Base-by-base conservation (phyloP, 306 rosid genomes). In the cucumber (Cucumis sativus) region DNA sequence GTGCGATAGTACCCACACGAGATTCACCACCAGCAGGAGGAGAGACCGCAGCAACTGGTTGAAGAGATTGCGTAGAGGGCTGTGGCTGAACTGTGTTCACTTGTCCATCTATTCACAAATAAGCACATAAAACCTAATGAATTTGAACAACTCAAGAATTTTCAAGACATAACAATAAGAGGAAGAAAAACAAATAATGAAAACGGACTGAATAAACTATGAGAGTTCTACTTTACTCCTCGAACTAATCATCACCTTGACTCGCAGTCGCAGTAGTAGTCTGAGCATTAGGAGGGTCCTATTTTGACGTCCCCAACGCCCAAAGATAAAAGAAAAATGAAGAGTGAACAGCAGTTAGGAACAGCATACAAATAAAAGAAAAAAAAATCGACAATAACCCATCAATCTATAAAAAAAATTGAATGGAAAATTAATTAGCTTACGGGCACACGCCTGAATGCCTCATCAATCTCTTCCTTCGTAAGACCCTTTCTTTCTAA, bases 381-480 rank as follows among this genome's bases (percentile, higher is more conserved):
- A 73, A 73, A 51, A 17, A 14, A 73, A 73, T 73, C 77, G 30
- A 52, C 62, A 12, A 52, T 16, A 52, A 52, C 30, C 47, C 62
- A 73, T 30, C 47, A 51, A 7, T 23, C 23, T 25, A 52, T 17
- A 52, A 28, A 17, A 30, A 30, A 6, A 25, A 7, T 16, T 49
- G 45, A 9, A 72, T 72, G 61, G 25, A 1, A 72, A 72, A 7
- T 8, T 51, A 71, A 55, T 58, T 82, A 45, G 81, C 96, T 85
- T 81, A 95, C 98, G 17, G 99, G 99, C 74, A 88, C 99, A 71
- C 87, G 97, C 40, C 62, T 92, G 84, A 95, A 95, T 37, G 99
- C 97, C 84, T 95, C 99, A 71, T 95, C 99, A 64, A 95, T 95
- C 97, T 95, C 99, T 80, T 95, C 99, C 84, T 87, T 95, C 4